Base-by-base conservation (phyloP, 495 filamentous ascomycete species). In the Bryoglossum gracile region DNA sequence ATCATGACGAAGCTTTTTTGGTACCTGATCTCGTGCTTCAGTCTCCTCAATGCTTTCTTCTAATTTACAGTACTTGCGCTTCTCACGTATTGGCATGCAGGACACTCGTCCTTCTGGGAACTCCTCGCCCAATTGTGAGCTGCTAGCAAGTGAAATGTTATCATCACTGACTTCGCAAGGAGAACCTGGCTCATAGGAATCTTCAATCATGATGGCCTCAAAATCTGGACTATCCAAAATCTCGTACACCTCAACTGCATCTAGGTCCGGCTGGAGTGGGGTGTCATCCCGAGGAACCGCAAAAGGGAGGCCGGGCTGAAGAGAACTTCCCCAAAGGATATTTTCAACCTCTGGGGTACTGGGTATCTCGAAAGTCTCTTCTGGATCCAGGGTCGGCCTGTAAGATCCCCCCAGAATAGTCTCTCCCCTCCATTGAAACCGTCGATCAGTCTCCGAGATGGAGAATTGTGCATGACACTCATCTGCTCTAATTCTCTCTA, bases 331-430 rank as follows among this genome's bases (percentile, higher is more conserved):
- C 22, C 22, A 3, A 8, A 16, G 35, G n/a, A 16, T 38, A 16
- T 38, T 19, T 38, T 6, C 4, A 18, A 38, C 16, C 8, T 18
- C 5, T 3, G 22, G 8, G 14, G 35, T 32, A 6, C 28, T 32
- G 28, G 28, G n/a, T 8, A 32, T 32, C 28, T 32, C 28, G n/a
- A n/a, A n/a, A n/a, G n/a, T n/a, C n/a, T 36, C 22, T 4, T 19
- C 32, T n/a, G n/a, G 16, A 13, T 25, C 33, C n/a, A 36, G 17
- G 14, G 24, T 38, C 22, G 52, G 51, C 19, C 30, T 32, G 35
- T 56, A 53, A 14, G 58, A 30, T 35, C 65, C 65, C n/a, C 64
- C 67, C 8, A 17, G 48, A 8, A 50, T 33, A 10, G 64, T 66
- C 3, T 54, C 39, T 25, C 65, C 65, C 19, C 67, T 54, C 61